These are phyloP conservation scores for Cornus controversa DNA, from an alignment of 148 eudicot species.

Conservation along the genomic window DNA sequence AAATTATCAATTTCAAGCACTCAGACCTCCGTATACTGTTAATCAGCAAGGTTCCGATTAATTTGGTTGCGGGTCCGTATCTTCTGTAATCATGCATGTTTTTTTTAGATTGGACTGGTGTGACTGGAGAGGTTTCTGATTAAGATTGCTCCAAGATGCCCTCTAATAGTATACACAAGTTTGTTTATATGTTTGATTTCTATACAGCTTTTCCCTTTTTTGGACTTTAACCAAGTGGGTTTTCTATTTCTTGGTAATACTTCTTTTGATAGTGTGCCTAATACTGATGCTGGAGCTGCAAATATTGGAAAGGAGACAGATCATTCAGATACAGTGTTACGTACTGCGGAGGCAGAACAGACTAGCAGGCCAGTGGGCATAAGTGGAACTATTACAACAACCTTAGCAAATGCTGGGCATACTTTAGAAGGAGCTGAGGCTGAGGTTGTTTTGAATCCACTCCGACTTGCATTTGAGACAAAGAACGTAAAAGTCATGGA, in stretches of 20 bases:
- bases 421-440: constrained; percentile 78
- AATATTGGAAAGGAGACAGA: constrained; percentile 41
- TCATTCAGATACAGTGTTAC: constrained; percentile 30
- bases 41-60: too few species aligned
- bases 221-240: background rate
- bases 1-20: background rate
- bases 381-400: constrained; percentile 51
- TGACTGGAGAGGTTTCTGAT: background rate
- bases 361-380: constrained; percentile 27
- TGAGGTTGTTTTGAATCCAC: constrained; percentile 85
- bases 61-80: background rate
- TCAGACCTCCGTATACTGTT: background rate
- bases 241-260: constrained; percentile 17
- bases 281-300: constrained; percentile 40
- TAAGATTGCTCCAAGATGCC: background rate
- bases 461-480: constrained; percentile 92
- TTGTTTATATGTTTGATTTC: constrained; percentile 11
- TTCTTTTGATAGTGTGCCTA: constrained; percentile 24
- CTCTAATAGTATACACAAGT: background rate
- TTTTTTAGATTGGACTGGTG: background rate
- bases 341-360: constrained; percentile 37
- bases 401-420: constrained; percentile 78
- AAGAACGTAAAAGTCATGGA: constrained; percentile 77
- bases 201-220: constrained; percentile 9
- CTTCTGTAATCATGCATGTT: background rate